Evolutionary conservation across 1,139 yeast species (phyloP).

Genomic region (Lodderomyces metapsilosis): DNA sequence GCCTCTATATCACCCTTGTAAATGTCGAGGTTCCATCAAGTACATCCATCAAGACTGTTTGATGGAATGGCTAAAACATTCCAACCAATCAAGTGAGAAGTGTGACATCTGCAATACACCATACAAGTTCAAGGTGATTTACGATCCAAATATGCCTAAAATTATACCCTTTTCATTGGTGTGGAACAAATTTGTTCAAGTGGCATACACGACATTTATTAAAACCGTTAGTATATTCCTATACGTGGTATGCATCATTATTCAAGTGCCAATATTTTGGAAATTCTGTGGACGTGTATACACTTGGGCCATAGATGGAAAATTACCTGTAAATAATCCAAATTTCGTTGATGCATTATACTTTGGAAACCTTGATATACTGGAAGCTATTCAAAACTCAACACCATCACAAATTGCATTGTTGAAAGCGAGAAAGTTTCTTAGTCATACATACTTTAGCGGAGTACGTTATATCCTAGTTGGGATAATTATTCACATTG

Average conservation of each 20-base stretch:
- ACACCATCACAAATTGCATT: conserved; percentile 11
- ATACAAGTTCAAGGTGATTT: conserved; percentile 70
- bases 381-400: conserved; percentile 5
- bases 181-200: conserved; percentile 34
- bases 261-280: conserved; percentile 61
- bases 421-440: conserved; percentile 20
- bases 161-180: conserved; percentile 55
- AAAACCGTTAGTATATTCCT: conserved; percentile 30
- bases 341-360: conserved; percentile 41
- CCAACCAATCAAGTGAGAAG: conserved; percentile 56
- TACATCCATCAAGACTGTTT: conserved; percentile 92
- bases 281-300: conserved; percentile 49
- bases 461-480: conserved; percentile 41
- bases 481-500: conserved; percentile 42
- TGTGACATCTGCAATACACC: conserved; percentile 91
- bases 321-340: conserved; percentile 38
- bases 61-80: conserved; percentile 77
- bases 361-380: conserved; percentile 42
- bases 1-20: conserved; percentile 90
- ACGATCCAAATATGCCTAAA: conserved; percentile 68
- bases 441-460: conserved; percentile 37
- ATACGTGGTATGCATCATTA: conserved; percentile 38
- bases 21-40: conserved; percentile 89
- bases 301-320: conserved; percentile 56
- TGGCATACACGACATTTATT: conserved; percentile 23